Evolutionary conservation across 169 alveolate species (phyloP).

Genomic region (Neospora caninum): DNA sequence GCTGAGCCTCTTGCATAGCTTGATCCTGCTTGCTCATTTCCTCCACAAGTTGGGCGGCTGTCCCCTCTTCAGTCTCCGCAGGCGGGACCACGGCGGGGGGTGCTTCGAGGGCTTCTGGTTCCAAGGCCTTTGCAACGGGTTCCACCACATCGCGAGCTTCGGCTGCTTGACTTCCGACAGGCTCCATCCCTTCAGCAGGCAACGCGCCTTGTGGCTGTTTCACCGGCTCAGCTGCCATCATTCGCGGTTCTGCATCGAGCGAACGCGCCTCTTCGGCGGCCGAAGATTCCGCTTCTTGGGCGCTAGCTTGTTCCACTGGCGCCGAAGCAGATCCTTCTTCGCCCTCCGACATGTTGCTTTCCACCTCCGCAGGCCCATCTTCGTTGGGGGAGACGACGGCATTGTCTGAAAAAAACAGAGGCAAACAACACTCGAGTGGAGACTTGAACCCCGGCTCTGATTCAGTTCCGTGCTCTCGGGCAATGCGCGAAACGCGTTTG

Average conservation of each 20-base stretch:
- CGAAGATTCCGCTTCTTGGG: no score
- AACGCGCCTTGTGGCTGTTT: no score
- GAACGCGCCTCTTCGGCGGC: neutral
- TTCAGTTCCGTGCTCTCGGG: no score
- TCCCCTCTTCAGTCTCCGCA: constrained; percentile 23
- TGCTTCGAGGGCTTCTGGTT: neutral
- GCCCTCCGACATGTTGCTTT: neutral
- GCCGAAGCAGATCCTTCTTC: neutral
- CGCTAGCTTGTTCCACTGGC: neutral
- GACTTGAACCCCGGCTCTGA: no score
- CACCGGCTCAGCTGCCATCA: neutral
- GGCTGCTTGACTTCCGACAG: no score
- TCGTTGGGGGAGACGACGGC: no score
- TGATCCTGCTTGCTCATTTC: constrained; percentile 18
- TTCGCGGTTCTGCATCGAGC: neutral
- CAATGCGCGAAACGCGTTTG: no score
- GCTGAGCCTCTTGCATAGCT: neutral
- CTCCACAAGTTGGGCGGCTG: constrained; percentile 11
- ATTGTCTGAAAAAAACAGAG: no score
- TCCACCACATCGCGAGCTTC: no score
- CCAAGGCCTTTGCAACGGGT: neutral
- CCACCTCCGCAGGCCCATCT: neutral
- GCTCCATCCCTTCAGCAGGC: no score
- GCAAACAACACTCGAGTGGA: no score
- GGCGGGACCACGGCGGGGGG: neutral